phyloP scores from a whole-genome alignment of 805 yeast species.

The Starmerella stellata region DNA sequence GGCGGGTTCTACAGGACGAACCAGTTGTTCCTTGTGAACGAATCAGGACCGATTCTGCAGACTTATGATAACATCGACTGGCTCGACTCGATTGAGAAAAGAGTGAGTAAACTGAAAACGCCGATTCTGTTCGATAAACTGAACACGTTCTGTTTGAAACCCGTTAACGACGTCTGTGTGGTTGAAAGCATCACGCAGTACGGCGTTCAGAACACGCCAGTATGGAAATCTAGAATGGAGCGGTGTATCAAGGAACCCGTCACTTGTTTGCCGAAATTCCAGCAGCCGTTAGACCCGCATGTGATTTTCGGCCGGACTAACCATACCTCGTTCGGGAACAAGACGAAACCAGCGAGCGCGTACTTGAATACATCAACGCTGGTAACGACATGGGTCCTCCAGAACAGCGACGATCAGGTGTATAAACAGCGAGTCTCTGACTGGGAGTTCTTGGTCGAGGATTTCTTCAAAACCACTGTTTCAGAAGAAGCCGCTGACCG shows the following conservation, averaged over 20 bases:
- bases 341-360: neutral
- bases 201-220: conserved; percentile 38
- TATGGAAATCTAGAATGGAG: conserved; percentile 40
- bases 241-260: conserved; percentile 68
- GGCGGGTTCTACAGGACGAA: conserved; percentile 86
- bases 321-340: neutral
- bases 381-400: conserved; percentile 52
- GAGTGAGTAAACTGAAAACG: conserved; percentile 27
- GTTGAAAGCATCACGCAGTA: conserved; percentile 81
- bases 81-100: conserved; percentile 72
- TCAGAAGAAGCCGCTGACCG: conserved; percentile 30
- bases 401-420: conserved; percentile 29
- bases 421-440: conserved; percentile 21
- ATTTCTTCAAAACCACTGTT: conserved; percentile 30
- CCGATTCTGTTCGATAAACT: conserved; percentile 23
- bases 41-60: conserved; percentile 47
- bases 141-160: conserved; percentile 65
- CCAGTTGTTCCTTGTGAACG: conserved; percentile 58
- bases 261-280: conserved; percentile 73
- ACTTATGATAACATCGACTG: conserved; percentile 51
- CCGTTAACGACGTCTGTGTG: conserved; percentile 57
- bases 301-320: conserved; percentile 45
- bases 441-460: conserved; percentile 62
- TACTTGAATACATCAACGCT: conserved; percentile 49
- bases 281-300: conserved; percentile 66